A percentile compares a stretch with the other conserved stretches of the same genome.
Evolutionary conservation across 2,329 filamentous ascomycete species (phyloP).

Genomic region (Diaporthe vaccinii): DNA sequence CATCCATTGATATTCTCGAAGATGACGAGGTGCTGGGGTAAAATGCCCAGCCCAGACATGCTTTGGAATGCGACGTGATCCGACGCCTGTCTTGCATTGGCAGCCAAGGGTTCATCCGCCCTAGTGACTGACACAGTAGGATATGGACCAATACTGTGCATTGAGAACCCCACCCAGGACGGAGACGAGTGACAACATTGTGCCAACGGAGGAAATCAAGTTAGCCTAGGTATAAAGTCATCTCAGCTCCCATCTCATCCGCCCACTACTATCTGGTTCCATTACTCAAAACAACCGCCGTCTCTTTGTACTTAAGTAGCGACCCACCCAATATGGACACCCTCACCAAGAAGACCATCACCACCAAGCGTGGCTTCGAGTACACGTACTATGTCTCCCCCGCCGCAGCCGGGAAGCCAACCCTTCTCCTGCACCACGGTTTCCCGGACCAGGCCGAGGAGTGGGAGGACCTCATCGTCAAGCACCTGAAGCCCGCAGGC

Average conservation of each 20-base stretch:
- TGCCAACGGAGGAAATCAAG: conserved; percentile 11
- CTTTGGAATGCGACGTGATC: background rate
- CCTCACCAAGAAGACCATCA: conserved; percentile 48
- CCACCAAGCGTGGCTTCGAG: conserved; percentile 49
- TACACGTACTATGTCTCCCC: conserved; percentile 57
- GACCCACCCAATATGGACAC: conserved; percentile 43
- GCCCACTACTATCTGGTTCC: background rate
- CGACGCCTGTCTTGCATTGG: background rate
- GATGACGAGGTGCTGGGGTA: background rate
- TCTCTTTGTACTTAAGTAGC: too few relatives aligned
- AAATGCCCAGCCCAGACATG: background rate
- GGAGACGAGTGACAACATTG: conserved; percentile 11
- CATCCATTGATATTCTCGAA: background rate
- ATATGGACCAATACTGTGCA: background rate
- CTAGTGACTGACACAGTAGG: background rate
- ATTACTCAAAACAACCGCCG: background rate
- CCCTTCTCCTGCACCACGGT: conserved; percentile 61
- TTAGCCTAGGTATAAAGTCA: background rate
- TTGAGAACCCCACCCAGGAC: background rate
- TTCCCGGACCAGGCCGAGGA: conserved; percentile 62
- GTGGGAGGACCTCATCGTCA: conserved; percentile 57
- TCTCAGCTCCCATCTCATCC: background rate
- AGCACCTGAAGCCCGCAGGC: conserved; percentile 52
- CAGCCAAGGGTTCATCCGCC: background rate
- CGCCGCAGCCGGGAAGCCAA: conserved; percentile 47